Conservation (phyloP, 108 stramenopile genomes). For the Parmales sp. region DNA sequence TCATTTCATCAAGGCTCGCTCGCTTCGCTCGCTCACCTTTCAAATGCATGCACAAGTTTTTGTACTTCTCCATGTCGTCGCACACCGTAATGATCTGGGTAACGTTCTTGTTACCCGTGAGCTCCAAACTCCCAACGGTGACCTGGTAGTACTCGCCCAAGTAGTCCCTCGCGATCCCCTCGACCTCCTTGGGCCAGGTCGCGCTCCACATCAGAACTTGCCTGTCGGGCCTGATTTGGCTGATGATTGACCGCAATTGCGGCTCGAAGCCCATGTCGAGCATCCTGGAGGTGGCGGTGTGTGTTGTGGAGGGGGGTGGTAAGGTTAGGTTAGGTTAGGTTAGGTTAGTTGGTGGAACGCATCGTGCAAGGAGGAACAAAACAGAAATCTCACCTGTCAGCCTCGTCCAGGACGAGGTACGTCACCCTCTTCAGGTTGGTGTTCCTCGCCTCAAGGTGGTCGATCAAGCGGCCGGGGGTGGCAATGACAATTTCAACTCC, state of each 20-base stretch:
- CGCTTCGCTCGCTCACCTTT: no score
- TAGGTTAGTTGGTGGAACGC: no score
- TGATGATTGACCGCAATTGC: conserved; percentile 90
- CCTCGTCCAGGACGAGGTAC: conserved; percentile 95
- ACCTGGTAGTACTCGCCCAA: conserved; percentile 82
- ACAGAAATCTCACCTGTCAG: conserved; percentile 42
- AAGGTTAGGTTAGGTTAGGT: no score
- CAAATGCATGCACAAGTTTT: no score
- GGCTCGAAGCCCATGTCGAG: conserved; percentile 98
- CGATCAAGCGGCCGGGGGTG: conserved; percentile 96
- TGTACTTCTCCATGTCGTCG: conserved; percentile 85
- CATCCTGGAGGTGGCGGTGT: conserved; percentile 59
- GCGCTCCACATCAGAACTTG: conserved; percentile 99
- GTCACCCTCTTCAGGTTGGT: conserved; percentile 92
- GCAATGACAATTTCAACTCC: conserved; percentile 97
- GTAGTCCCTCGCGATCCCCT: conserved; percentile 86
- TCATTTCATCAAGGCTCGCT: no score
- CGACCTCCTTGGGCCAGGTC: conserved; percentile 96
- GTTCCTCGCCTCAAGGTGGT: conserved; percentile 87
- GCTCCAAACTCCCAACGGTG: conserved; percentile 93
- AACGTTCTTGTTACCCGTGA: conserved; percentile 93
- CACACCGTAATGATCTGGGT: conserved; percentile 88
- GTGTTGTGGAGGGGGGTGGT: no score
- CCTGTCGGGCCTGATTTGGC: conserved; percentile 90
- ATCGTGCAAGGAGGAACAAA: no score